Evolutionary conservation across 2,329 filamentous ascomycete species (phyloP), one percentile per base, ranked within the genome.

Genomic region (Harringtonia aguacate): DNA sequence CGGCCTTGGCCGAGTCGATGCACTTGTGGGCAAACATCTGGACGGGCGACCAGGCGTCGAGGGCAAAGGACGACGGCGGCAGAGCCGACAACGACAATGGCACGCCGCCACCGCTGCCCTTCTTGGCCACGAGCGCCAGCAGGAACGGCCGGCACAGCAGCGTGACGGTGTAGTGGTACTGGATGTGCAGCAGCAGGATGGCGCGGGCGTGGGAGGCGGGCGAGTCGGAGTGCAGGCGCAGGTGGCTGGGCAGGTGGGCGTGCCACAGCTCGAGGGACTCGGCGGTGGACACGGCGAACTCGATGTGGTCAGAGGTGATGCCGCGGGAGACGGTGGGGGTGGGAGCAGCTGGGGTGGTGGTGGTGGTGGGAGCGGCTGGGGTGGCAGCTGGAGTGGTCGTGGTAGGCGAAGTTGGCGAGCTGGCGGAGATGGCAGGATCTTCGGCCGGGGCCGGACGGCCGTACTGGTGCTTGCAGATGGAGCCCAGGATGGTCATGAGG

Each of bases 131-230:
- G 22, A 47, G 34, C 4, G 50, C 50, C 17, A 58, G 46, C 46
- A 59, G 47, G 41, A 57, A 59, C 6, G 56, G 57, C 2, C 56
- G 53, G 8, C 53, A 54, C 17, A 59, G 46, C 36, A 58, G 53
- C 17, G 45, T 50, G 5, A 59, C 45, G 0, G 49, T 45, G 36
- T 57, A 53, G 20, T 58, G 52, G 41, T 57, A 56, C 39, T 53
- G 55, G 17, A 58, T 22, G 36, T 57, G 53, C n/a, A 59, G 51
- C 36, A 57, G 10, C 20, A 48, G 44, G 17, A 55, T 44, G 35
- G 51, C 51, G 8, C 56, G 53, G 46, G 50, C 52, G 36, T 50
- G 52, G 9, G 49, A 47, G 9, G 41, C 38, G 17, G 47, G 52
- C n/a, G 36, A 31, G 13, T 50, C 46, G 4, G 51, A 10, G 21